Evolutionary conservation across 371 early-diverging fungal species (phyloP).

Genomic region (Mucor circinelloides): DNA sequence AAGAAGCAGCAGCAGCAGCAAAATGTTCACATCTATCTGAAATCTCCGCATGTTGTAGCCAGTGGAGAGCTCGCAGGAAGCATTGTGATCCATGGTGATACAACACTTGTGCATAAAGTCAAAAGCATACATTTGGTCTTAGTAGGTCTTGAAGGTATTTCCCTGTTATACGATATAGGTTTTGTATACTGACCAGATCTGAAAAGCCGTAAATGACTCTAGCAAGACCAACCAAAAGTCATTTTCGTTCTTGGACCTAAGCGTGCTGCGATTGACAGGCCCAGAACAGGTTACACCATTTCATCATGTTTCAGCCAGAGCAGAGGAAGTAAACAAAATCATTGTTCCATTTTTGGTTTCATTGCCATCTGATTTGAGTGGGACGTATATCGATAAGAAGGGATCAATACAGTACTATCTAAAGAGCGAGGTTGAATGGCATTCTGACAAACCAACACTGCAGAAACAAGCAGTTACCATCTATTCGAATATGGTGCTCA

Average conservation of each 20-base stretch:
- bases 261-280: background rate
- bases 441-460: background rate
- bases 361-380: conserved; percentile 11
- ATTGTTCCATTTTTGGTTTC: conserved; percentile 2
- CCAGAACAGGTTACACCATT: background rate
- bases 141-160: conserved; percentile 28
- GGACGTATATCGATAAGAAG: conserved; percentile 31
- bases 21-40: conserved; percentile 27
- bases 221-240: background rate
- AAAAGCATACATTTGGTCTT: conserved; percentile 11
- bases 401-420: conserved; percentile 31
- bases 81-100: conserved; percentile 16
- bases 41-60: conserved; percentile 38
- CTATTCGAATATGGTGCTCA: conserved; percentile 1
- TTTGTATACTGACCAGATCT: background rate
- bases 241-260: background rate
- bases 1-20: conserved; percentile 1
- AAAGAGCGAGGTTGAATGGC: conserved; percentile 19
- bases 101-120: background rate
- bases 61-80: conserved; percentile 34
- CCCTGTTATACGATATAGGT: no score
- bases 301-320: background rate
- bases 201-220: conserved; percentile 3
- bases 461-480: background rate
- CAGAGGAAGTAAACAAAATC: conserved; percentile 3